Conservation (phyloP, 1,139 yeast genomes). For the Diutina pseudorugosa region DNA sequence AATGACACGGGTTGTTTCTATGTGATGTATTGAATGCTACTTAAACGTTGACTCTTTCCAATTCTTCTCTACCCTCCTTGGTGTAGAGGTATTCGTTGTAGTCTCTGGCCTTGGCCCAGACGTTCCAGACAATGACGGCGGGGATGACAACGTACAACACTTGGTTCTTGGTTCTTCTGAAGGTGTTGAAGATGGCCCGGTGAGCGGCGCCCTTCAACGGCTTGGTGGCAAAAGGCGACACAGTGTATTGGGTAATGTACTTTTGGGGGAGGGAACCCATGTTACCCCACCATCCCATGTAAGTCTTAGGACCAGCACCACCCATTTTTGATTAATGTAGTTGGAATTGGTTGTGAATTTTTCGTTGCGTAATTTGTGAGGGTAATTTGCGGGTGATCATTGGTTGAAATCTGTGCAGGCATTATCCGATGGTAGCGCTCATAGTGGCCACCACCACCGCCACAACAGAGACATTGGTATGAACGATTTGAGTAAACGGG, state of each 20-base stretch:
- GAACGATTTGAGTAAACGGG: too few relatives aligned
- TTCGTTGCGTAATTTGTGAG: background rate
- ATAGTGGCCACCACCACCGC: too few relatives aligned
- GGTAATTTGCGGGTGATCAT: background rate
- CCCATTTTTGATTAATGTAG: slow-evolving; percentile 28
- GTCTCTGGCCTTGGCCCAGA: slow-evolving; percentile 82
- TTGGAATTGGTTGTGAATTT: background rate
- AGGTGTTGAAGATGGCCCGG: slow-evolving; percentile 82
- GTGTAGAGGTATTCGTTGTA: slow-evolving; percentile 93
- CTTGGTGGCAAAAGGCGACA: slow-evolving; percentile 87
- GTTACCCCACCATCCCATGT: slow-evolving; percentile 98
- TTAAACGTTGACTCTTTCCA: slow-evolving; percentile 67
- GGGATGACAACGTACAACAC: slow-evolving; percentile 71
- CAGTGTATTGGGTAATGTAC: slow-evolving; percentile 73
- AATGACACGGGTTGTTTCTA: too few relatives aligned
- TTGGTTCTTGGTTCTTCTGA: slow-evolving; percentile 90
- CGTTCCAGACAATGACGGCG: slow-evolving; percentile 65
- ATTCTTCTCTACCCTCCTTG: slow-evolving; percentile 93
- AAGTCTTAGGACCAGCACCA: slow-evolving; percentile 66
- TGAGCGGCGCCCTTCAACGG: slow-evolving; percentile 83
- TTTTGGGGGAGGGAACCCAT: slow-evolving; percentile 82
- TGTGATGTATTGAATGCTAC: background rate
- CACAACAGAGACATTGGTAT: too few relatives aligned
- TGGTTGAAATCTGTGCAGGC: slow-evolving; percentile 1
- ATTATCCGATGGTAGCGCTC: background rate